Evolutionary conservation across 176 grass and related monocot genomes (phyloP).

Genomic region (Musa troglodytarum): DNA sequence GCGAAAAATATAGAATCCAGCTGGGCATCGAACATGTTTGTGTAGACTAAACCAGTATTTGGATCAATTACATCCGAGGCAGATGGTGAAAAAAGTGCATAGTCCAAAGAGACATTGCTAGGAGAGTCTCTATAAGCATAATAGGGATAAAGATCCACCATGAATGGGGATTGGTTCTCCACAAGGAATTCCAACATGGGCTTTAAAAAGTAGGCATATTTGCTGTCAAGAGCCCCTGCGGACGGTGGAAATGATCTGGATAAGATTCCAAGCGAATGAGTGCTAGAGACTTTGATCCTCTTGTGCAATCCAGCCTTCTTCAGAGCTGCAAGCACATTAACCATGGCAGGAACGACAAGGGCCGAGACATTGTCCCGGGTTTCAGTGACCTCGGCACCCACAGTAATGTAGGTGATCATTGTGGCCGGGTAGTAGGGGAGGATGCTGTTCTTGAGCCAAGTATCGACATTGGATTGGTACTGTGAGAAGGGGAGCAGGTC

Average conservation of each 20-base stretch:
- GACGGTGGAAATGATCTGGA: slow-evolving; percentile 90
- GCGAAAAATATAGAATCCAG: slow-evolving; percentile 86
- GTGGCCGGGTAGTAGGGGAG: slow-evolving; percentile 87
- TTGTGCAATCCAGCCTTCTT: slow-evolving; percentile 89
- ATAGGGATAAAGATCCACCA: slow-evolving; percentile 95
- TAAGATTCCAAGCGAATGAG: slow-evolving; percentile 78
- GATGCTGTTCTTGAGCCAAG: slow-evolving; percentile 96
- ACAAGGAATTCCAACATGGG: slow-evolving; percentile 91
- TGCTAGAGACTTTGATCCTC: slow-evolving; percentile 86
- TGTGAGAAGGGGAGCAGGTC: slow-evolving; percentile 94
- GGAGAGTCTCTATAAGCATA: slow-evolving; percentile 85
- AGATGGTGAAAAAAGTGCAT: slow-evolving; percentile 56
- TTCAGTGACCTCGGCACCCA: slow-evolving; percentile 91
- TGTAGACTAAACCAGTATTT: slow-evolving; percentile 83
- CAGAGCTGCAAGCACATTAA: slow-evolving; percentile 66
- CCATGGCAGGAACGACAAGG: slow-evolving; percentile 85
- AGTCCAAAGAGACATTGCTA: slow-evolving; percentile 73
- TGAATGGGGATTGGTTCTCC: slow-evolving; percentile 87
- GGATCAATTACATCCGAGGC: slow-evolving; percentile 68
- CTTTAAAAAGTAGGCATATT: slow-evolving; percentile 78
- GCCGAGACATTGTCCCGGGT: slow-evolving; percentile 45
- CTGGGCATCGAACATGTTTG: slow-evolving; percentile 93
- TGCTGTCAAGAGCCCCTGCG: slow-evolving; percentile 84
- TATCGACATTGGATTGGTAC: slow-evolving; percentile 96
- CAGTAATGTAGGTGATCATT: slow-evolving; percentile 70